A percentile compares a stretch with the other conserved stretches of the same genome.
Evolutionary conservation across 306 rosid species (phyloP).

Genomic region (Casuarina equisetifolia): DNA sequence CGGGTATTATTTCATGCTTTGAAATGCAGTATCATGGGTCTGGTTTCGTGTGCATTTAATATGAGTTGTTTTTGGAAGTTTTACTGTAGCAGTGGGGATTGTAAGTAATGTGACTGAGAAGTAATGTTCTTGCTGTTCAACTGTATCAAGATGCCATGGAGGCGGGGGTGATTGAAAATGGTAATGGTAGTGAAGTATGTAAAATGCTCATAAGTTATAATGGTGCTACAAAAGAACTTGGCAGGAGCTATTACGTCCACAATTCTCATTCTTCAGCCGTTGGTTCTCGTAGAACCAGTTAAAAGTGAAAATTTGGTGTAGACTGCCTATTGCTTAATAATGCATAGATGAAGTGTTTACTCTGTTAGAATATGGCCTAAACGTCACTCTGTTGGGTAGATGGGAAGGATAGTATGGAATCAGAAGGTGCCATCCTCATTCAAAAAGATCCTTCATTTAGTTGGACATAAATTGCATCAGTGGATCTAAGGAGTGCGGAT

Average conservation of each 20-base stretch:
- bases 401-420: neutral
- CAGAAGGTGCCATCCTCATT: neutral
- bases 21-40: neutral
- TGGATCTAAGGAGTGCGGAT: neutral
- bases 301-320: neutral
- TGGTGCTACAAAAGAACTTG: neutral
- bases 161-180: neutral
- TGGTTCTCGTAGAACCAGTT: neutral
- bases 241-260: neutral
- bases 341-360: neutral
- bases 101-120: neutral
- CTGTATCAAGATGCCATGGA: neutral
- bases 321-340: neutral
- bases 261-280: neutral
- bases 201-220: neutral
- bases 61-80: neutral
- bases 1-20: conserved; percentile 5
- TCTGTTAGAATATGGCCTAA: no score
- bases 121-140: neutral
- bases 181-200: neutral
- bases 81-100: neutral
- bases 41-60: neutral
- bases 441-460: neutral
- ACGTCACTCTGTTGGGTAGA: neutral
- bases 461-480: neutral